Base-by-base conservation (phyloP, 2,329 filamentous ascomycete genomes). In the Penicillium frequentans region DNA sequence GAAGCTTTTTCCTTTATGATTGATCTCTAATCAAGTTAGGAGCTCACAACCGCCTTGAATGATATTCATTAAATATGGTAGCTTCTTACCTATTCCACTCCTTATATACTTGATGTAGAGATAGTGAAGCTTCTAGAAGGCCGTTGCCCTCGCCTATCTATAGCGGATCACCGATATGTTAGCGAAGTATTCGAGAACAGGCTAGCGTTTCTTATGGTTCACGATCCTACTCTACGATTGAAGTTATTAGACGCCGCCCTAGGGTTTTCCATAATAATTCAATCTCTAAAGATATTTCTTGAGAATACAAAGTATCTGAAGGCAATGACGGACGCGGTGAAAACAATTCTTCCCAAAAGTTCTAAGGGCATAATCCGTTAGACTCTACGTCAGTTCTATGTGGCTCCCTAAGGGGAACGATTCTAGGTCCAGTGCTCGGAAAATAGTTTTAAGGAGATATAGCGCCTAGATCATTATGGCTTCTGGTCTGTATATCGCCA, bases 271-370 rank as follows among this genome's bases (percentile, higher is more conserved):
- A 49, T 19, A 14, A 52, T 64, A 7, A 63, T 64, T 21, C 58
- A 56, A 16, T 63, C 60, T 10, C 48, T 64, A 2, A 44, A 39
- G 27, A 54, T 35, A 5, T 64, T 64, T 44, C 42, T 59, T 5
- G 53, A 61, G 26, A 57, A 63, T 26, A 58, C 43, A 1, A 64
- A 64, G 50, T 63, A 64, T 29, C 27, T 64, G 6, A 60, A 61
- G 27, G 42, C 49, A 19, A 58, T 61, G 33, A 57, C 57, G 13
- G 47, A 62, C 16, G 39, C 61, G 10, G 47, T 64, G 3, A 64
- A 62, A 42, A 56, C 24, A 19, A 19, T 61, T 13, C 49, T 64
- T 6, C 60, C 56, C 2, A n/a, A 24, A 2, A 57, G 54, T 1
- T 60, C 54, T 11, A 61, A 61, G 39, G 56, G 58, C 27, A 62